phyloP scores from a whole-genome alignment of 768 basidiomycete genomes.

The Coprinopsis strossmayeri region DNA sequence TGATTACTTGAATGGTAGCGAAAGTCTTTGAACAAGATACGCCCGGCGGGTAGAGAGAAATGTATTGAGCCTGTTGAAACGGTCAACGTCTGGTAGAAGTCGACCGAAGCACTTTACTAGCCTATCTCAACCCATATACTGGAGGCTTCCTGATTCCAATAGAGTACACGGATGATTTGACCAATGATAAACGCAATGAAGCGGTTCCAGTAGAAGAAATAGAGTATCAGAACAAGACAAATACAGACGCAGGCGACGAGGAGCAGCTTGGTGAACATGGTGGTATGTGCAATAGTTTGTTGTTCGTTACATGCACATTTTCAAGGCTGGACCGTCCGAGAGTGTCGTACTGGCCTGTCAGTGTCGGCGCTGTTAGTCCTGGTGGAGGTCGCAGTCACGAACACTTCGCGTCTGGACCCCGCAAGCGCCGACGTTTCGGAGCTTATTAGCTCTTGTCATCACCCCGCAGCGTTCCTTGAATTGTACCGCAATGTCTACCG shows the following conservation, averaged over 20 bases:
- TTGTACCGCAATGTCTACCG: constrained; percentile 18
- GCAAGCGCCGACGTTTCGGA: too few relatives aligned
- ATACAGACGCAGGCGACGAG: constrained; percentile 59
- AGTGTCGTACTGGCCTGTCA: background rate
- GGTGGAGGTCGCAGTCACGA: background rate
- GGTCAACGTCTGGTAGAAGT: background rate
- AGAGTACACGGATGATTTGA: constrained; percentile 56
- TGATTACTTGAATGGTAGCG: constrained; percentile 91
- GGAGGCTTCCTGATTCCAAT: constrained; percentile 74
- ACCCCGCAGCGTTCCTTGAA: background rate
- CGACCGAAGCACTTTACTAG: constrained; percentile 20
- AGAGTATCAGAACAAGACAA: constrained; percentile 51
- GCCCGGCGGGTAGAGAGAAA: constrained; percentile 80
- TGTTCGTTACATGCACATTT: background rate
- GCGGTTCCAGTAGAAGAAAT: constrained; percentile 91
- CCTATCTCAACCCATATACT: constrained; percentile 85
- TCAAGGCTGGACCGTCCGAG: background rate
- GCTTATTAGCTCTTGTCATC: background rate
- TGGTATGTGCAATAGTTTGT: background rate
- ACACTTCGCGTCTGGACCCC: too few relatives aligned
- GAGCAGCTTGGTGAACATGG: constrained; percentile 55
- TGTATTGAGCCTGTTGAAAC: constrained; percentile 71
- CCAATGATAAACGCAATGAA: constrained; percentile 66
- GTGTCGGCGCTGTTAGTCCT: background rate
- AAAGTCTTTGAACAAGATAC: constrained; percentile 84